Conservation (phyloP, 2,329 filamentous ascomycete species). For the Dothistroma septosporum region DNA sequence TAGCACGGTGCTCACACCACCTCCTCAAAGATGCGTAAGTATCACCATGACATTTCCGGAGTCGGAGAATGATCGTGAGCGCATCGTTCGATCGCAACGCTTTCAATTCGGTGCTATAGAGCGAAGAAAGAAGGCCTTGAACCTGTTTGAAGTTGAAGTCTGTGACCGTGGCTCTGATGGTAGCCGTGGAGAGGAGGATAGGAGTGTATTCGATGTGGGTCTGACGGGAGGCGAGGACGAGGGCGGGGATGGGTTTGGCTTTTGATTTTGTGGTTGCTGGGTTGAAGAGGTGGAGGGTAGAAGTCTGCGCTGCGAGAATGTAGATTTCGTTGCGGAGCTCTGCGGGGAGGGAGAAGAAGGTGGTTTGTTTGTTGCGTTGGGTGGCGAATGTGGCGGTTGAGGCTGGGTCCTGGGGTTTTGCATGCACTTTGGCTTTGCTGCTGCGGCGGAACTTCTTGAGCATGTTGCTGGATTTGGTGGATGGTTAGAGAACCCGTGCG, state of each 20-base stretch:
- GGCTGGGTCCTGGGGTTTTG: not conserved
- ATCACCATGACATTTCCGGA: conserved; percentile 12
- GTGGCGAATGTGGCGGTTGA: conserved; percentile 11
- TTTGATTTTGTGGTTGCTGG: not conserved
- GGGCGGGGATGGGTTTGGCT: conserved; percentile 15
- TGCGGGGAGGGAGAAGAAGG: conserved; percentile 31
- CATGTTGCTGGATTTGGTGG: conserved; percentile 5
- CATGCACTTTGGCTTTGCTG: conserved; percentile 16
- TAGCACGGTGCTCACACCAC: conserved; percentile 23
- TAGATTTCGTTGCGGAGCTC: conserved; percentile 33
- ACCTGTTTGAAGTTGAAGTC: conserved; percentile 30
- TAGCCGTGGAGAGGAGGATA: conserved; percentile 25
- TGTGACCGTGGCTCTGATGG: conserved; percentile 16
- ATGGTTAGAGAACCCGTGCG: not conserved
- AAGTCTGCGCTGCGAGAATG: conserved; percentile 17
- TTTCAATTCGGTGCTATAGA: conserved; percentile 31
- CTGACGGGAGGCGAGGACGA: conserved; percentile 27
- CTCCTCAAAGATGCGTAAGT: conserved; percentile 17
- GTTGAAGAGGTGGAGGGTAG: conserved; percentile 11
- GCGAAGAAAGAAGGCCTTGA: conserved; percentile 19
- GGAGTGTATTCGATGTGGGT: conserved; percentile 27
- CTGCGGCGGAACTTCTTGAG: conserved; percentile 20
- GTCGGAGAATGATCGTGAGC: conserved; percentile 18
- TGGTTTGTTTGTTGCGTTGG: conserved; percentile 5
- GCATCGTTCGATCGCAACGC: conserved; percentile 24